phyloP scores from a whole-genome alignment of 768 basidiomycete genomes.

The Hortiboletus flavorubellus region DNA sequence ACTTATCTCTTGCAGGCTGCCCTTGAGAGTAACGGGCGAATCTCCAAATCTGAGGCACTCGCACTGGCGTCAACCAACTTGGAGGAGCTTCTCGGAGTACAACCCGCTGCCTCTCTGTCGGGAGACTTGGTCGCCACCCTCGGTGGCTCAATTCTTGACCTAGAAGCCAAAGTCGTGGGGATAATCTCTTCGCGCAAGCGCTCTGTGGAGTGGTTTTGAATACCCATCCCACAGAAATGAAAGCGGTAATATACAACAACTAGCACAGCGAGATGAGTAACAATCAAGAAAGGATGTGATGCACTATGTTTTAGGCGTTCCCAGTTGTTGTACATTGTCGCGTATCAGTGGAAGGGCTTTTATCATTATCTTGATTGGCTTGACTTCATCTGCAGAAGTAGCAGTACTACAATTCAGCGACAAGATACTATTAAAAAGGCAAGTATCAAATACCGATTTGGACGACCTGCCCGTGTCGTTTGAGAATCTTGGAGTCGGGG shows the following conservation, averaged over 20 bases:
- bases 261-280: neutral
- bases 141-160: constrained; percentile 52
- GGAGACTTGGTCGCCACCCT: constrained; percentile 56
- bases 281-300: neutral
- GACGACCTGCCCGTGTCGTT: constrained; percentile 63
- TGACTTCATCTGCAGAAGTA: constrained; percentile 52
- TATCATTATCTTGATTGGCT: constrained; percentile 73
- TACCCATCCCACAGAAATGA: constrained; percentile 4
- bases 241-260: constrained; percentile 6
- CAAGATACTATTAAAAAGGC: neutral
- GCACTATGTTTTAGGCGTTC: constrained; percentile 10
- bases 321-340: constrained; percentile 44
- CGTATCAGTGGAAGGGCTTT: constrained; percentile 63
- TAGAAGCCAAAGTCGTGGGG: constrained; percentile 47
- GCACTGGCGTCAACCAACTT: constrained; percentile 53
- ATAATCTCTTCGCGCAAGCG: constrained; percentile 48
- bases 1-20: constrained; percentile 32
- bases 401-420: neutral
- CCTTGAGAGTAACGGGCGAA: constrained; percentile 35
- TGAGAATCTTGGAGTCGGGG: constrained; percentile 41
- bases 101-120: constrained; percentile 11
- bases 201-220: constrained; percentile 49
- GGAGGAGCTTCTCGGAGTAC: constrained; percentile 41
- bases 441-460: constrained; percentile 52
- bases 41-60: constrained; percentile 47